phyloP scores from a whole-genome alignment of 176 grass and related monocot species.

The Pontederia crassipes region DNA sequence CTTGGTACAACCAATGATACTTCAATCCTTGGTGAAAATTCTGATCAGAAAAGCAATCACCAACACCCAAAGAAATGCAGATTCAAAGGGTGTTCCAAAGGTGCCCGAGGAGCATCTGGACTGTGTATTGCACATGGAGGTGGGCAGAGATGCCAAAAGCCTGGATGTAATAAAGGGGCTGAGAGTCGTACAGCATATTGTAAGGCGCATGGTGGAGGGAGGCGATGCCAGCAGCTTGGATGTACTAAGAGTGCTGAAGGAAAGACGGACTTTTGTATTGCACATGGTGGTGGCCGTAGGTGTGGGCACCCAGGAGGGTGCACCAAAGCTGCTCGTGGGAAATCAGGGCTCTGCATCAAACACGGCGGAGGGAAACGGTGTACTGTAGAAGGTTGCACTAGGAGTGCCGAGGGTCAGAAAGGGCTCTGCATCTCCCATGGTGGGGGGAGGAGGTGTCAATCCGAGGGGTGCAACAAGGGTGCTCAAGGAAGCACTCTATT shows the following conservation, averaged over 20 bases:
- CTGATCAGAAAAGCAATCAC: slow-evolving; percentile 34
- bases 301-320: slow-evolving; percentile 36
- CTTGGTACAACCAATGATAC: slow-evolving; percentile 37
- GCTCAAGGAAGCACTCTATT: slow-evolving; percentile 79
- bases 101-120: slow-evolving; percentile 62
- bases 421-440: slow-evolving; percentile 83
- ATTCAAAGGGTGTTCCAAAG: slow-evolving; percentile 82
- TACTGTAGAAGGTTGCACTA: slow-evolving; percentile 45
- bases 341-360: slow-evolving; percentile 63
- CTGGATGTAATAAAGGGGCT: slow-evolving; percentile 74
- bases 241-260: slow-evolving; percentile 89
- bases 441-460: slow-evolving; percentile 72
- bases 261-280: slow-evolving; percentile 85
- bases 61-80: slow-evolving; percentile 78
- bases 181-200: slow-evolving; percentile 77
- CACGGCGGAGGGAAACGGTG: slow-evolving; percentile 88
- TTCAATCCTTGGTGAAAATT: not conserved
- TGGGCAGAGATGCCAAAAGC: slow-evolving; percentile 79
- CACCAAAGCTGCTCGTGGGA: slow-evolving; percentile 59
- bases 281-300: slow-evolving; percentile 61
- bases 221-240: slow-evolving; percentile 63
- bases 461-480: slow-evolving; percentile 46
- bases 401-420: slow-evolving; percentile 64
- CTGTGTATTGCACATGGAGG: slow-evolving; percentile 87
- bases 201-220: slow-evolving; percentile 83